Evolutionary conservation across 768 basidiomycete genomes (phyloP), one percentile per base, ranked within the genome.

Genomic region (Hericium coralloides): DNA sequence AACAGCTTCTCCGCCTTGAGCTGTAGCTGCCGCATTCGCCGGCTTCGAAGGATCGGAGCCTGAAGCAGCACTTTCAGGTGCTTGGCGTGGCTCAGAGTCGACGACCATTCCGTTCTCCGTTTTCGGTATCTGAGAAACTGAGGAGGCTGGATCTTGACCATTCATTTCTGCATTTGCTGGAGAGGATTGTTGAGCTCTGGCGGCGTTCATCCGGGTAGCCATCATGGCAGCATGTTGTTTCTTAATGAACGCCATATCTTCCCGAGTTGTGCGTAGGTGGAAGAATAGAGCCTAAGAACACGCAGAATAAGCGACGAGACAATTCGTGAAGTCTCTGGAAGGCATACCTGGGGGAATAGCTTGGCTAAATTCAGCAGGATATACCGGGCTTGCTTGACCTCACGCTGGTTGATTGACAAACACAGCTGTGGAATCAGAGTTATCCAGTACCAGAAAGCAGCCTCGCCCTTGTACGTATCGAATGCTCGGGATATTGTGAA

Each of bases 401-500:
- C 97, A 37, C 92, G 82, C 59, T 95, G 87, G 2, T 89, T 88
- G 41, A 99, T 78, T 1, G 95, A 95, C 55, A 89, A 69, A 61
- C 93, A 85, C 9, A 99, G 79, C 66, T 99, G 95, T 3, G 97
- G 97, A 48, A 97, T 93, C 56, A 98, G 75, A 1, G 95, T 90
- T 63, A 99, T 95, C 97, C 97, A 99, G 70, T 92, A 98, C 97
- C 97, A 99, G 61, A 89, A 89, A 12, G 93, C 93, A 3, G 91
- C 84, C 66, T 98, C 95, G 58, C 95, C 95, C 68, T 95, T 95
- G 73, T 97, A 97, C 22, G 85, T 87, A 67, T 98, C 94, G 64
- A 97, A 97, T 0, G 89, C 86, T 47, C 85, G 79, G 22, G 87
- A 85, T 55, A 90, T 84, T 2, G 82, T 82, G 58, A 84, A 77